A percentile compares a stretch with the other conserved stretches of the same genome.
Evolutionary conservation across 208 protist species (phyloP).

Genomic region (Acanthamoeba culbertsoni): DNA sequence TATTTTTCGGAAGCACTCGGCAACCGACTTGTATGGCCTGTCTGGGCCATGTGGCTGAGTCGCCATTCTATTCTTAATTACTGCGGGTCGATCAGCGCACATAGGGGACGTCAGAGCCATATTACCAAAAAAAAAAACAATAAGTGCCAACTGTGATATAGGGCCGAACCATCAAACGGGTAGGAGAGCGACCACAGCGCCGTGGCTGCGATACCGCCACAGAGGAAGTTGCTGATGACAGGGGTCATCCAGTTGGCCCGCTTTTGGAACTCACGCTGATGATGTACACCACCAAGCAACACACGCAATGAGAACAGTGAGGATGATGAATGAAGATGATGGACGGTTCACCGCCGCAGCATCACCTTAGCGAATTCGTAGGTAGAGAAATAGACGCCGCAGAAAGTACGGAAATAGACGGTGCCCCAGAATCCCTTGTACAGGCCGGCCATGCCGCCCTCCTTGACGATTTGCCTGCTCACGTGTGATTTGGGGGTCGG

Average conservation of each 20-base stretch:
- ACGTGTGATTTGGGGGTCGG: too few relatives aligned
- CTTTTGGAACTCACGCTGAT: conserved; percentile 18
- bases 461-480: conserved; percentile 29
- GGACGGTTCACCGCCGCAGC: not conserved
- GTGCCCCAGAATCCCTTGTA: conserved; percentile 61
- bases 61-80: conserved; percentile 59
- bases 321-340: not conserved
- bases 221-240: conserved; percentile 24
- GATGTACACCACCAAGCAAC: not conserved
- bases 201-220: conserved; percentile 40
- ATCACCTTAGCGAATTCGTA: conserved; percentile 16
- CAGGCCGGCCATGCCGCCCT: not conserved
- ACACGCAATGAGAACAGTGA: not conserved
- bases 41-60: conserved; percentile 28
- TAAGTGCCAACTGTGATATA: not conserved
- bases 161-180: conserved; percentile 21
- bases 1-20: conserved; percentile 10
- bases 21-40: not conserved
- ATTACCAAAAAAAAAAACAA: not conserved
- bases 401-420: conserved; percentile 51
- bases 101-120: too few relatives aligned
- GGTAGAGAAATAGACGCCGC: conserved; percentile 33
- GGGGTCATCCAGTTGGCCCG: conserved; percentile 4
- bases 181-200: conserved; percentile 21
- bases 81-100: too few relatives aligned